Percentiles rank a stretch among this genome's conserved stretches.
phyloP scores from a whole-genome alignment of 352 stramenopile species.

The Blastocystis sp. region DNA sequence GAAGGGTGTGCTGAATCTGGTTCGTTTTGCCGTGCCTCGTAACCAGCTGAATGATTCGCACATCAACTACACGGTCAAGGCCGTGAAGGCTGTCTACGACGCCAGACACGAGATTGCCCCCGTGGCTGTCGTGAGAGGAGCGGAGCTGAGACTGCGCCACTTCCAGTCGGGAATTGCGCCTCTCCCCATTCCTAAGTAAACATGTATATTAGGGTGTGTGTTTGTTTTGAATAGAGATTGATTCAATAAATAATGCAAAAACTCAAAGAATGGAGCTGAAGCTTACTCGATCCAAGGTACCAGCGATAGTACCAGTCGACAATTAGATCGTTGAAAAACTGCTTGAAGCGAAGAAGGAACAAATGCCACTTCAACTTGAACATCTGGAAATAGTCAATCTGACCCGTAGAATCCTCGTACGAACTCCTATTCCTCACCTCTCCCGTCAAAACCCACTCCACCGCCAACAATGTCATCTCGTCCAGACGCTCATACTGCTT shows the following conservation, averaged over 20 bases:
- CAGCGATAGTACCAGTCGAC: constrained; percentile 40
- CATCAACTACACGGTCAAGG: constrained; percentile 56
- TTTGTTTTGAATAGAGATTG: neutral
- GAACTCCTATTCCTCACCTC: neutral
- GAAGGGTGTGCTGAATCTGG: constrained; percentile 55
- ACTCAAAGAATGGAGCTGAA: neutral
- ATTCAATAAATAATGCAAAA: neutral
- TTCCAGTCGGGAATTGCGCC: constrained; percentile 56
- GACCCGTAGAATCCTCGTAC: neutral
- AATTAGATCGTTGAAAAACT: constrained; percentile 13
- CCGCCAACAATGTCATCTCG: neutral
- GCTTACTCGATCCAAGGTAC: neutral
- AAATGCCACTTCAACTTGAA: neutral
- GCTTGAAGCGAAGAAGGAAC: neutral
- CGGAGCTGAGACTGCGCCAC: constrained; percentile 46
- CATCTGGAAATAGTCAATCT: neutral
- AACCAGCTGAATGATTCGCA: constrained; percentile 57
- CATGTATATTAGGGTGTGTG: neutral
- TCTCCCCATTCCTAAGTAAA: constrained; percentile 50
- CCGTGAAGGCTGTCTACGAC: constrained; percentile 53
- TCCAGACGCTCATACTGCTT: constrained; percentile 7
- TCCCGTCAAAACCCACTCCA: neutral
- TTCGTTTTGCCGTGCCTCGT: constrained; percentile 55
- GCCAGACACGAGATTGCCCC: constrained; percentile 46
- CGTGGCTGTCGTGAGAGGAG: constrained; percentile 31